Percentiles rank a stretch among this genome's conserved stretches.
These are phyloP conservation scores for Myotisia sp. DNA, from an alignment of 2,329 filamentous ascomycete genomes.

Conservation along the genomic window DNA sequence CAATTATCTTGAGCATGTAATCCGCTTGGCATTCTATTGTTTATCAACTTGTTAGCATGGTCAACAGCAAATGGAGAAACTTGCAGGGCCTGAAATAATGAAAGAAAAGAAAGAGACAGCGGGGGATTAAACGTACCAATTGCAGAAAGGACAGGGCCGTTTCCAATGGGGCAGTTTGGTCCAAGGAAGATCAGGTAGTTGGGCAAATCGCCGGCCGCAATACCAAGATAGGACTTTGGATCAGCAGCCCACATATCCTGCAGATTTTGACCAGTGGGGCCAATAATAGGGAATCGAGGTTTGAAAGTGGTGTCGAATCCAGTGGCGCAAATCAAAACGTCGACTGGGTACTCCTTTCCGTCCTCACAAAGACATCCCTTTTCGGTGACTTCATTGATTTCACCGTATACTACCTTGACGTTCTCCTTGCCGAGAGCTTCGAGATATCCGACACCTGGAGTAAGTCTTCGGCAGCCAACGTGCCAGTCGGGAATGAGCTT, in stretches of 20 bases:
- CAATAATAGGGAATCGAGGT: conserved; percentile 10
- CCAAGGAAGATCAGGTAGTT: conserved; percentile 54
- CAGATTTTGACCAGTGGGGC: conserved; percentile 34
- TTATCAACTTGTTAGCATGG: too few species aligned
- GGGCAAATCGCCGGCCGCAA: conserved; percentile 50
- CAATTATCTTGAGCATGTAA: conserved; percentile 9
- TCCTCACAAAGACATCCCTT: conserved; percentile 28
- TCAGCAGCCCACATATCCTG: conserved; percentile 53
- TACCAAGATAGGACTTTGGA: conserved; percentile 53
- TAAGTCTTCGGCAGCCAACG: conserved; percentile 24
- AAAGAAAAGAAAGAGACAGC: too few species aligned
- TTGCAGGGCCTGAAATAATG: too few species aligned
- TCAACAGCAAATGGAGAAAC: too few species aligned
- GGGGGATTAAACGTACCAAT: background rate
- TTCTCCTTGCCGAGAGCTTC: conserved; percentile 15
- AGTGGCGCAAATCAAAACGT: conserved; percentile 54
- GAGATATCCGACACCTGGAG: conserved; percentile 24
- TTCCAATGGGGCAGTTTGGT: conserved; percentile 22
- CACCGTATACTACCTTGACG: conserved; percentile 9
- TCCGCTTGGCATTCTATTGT: conserved; percentile 5
- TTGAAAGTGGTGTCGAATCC: conserved; percentile 43
- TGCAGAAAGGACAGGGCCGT: conserved; percentile 7
- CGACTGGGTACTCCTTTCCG: conserved; percentile 42
- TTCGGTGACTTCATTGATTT: conserved; percentile 11
- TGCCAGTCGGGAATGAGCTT: conserved; percentile 22